phyloP scores from a whole-genome alignment of 2,329 filamentous ascomycete genomes.

The Pseudopithomyces maydicus region DNA sequence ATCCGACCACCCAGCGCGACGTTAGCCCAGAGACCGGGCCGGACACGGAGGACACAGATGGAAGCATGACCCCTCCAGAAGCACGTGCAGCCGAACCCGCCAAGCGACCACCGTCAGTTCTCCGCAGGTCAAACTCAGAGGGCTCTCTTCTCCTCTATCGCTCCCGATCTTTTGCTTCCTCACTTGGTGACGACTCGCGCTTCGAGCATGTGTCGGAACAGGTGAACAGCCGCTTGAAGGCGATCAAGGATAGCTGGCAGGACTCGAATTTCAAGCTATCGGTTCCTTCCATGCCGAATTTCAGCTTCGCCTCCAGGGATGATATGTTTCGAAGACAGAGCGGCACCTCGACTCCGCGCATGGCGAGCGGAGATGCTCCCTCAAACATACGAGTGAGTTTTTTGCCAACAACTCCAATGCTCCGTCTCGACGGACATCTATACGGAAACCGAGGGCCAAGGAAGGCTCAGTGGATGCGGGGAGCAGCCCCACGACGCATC shows the following conservation, averaged over 20 bases:
- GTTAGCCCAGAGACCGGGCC: conserved; percentile 13
- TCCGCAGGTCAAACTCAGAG: conserved; percentile 73
- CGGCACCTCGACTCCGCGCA: conserved; percentile 16
- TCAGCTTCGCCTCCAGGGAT: conserved; percentile 44
- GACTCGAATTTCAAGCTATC: conserved; percentile 76
- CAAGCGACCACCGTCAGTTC: conserved; percentile 28
- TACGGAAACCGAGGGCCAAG: conserved; percentile 13
- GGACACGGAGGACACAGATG: conserved; percentile 9
- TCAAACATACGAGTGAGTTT: conserved; percentile 22
- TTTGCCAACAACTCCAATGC: conserved; percentile 22
- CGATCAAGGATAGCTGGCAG: conserved; percentile 84
- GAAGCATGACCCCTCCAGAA: conserved; percentile 6
- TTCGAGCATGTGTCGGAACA: conserved; percentile 83
- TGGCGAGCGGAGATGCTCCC: conserved; percentile 16
- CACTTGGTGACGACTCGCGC: conserved; percentile 79
- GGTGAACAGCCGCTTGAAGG: conserved; percentile 87
- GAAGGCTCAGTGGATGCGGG: conserved; percentile 1
- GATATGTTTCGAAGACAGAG: conserved; percentile 32
- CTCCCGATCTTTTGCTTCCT: conserved; percentile 77
- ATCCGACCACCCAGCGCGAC: conserved; percentile 22
- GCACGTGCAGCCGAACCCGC: conserved; percentile 8
- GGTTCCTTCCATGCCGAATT: conserved; percentile 59
- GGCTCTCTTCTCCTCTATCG: conserved; percentile 76
- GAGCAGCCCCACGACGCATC: conserved; percentile 42
- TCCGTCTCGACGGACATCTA: conserved; percentile 17